Conservation (phyloP, 768 basidiomycete genomes). For the Tephrocybe sp. region DNA sequence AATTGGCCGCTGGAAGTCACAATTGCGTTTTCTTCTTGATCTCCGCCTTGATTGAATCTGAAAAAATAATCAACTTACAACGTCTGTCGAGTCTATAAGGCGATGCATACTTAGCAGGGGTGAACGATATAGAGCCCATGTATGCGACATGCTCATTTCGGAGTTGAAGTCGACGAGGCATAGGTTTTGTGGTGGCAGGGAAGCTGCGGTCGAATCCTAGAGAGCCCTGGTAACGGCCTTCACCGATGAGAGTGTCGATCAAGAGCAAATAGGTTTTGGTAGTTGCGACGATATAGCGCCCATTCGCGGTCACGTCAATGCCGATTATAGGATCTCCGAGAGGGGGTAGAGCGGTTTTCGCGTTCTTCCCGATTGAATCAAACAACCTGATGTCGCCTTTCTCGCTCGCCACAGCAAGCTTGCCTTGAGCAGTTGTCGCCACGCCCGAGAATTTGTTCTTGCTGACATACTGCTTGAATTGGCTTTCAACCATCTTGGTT, state of each 20-base stretch:
- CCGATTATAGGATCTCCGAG: constrained; percentile 95
- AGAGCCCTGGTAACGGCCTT: constrained; percentile 79
- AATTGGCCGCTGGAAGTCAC: constrained; percentile 92
- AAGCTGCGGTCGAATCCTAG: constrained; percentile 94
- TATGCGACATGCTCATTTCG: constrained; percentile 92
- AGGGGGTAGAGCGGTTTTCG: constrained; percentile 95
- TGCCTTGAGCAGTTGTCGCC: constrained; percentile 82
- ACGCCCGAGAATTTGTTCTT: constrained; percentile 97
- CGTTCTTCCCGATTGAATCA: constrained; percentile 96
- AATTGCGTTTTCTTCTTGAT: constrained; percentile 90
- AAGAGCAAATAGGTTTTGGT: constrained; percentile 92
- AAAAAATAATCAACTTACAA: not conserved
- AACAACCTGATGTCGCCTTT: constrained; percentile 97
- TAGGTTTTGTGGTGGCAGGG: constrained; percentile 92
- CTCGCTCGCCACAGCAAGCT: constrained; percentile 90
- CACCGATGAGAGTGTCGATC: constrained; percentile 93
- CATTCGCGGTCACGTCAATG: constrained; percentile 91
- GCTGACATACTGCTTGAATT: constrained; percentile 93
- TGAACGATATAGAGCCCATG: constrained; percentile 89
- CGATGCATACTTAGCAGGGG: constrained; percentile 78
- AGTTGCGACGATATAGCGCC: constrained; percentile 94
- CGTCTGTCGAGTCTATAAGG: constrained; percentile 1
- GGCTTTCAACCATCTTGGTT: constrained; percentile 88
- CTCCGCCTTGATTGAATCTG: constrained; percentile 92
- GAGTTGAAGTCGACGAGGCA: constrained; percentile 84